Percentiles rank a stretch among this genome's conserved stretches.
Conservation (phyloP, 2,329 filamentous ascomycete species). For the Exophiala bonariae region DNA sequence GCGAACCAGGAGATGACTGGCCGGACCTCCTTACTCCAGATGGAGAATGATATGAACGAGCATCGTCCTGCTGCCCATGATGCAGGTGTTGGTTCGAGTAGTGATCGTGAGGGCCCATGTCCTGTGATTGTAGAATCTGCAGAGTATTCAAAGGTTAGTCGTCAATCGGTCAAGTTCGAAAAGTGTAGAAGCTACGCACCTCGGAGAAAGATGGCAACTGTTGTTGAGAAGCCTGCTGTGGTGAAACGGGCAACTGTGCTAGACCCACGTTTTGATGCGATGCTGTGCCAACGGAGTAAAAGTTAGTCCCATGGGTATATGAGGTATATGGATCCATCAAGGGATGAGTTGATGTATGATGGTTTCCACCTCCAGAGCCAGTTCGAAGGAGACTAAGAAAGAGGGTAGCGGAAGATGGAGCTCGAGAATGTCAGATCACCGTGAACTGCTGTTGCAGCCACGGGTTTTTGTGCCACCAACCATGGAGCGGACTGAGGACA, state of each 20-base stretch:
- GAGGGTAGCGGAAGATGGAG: conserved; percentile 11
- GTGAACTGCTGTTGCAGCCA: conserved; percentile 16
- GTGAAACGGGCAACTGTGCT: too few species aligned
- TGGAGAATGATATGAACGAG: conserved; percentile 12
- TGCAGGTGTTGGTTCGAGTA: background rate
- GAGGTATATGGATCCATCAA: conserved; percentile 22
- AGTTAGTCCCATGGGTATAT: conserved; percentile 18
- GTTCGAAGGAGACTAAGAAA: conserved; percentile 1
- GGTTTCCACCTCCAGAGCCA: background rate
- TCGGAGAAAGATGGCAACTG: too few species aligned
- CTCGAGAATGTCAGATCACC: conserved; percentile 18
- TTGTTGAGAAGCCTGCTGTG: too few species aligned
- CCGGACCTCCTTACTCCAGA: conserved; percentile 13
- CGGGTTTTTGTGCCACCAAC: conserved; percentile 20
- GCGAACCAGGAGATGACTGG: conserved; percentile 16
- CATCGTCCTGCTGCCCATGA: background rate
- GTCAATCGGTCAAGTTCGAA: too few species aligned
- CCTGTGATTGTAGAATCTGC: too few species aligned
- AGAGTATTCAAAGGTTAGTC: too few species aligned
- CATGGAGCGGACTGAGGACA: conserved; percentile 14
- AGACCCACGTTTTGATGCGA: too few species aligned
- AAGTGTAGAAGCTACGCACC: too few species aligned
- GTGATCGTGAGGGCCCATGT: too few species aligned
- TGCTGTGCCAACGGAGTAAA: conserved; percentile 9
- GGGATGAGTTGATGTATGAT: conserved; percentile 3